Evolutionary conservation across 2,329 filamentous ascomycete species (phyloP).

Genomic region (Colletotrichum sp.): DNA sequence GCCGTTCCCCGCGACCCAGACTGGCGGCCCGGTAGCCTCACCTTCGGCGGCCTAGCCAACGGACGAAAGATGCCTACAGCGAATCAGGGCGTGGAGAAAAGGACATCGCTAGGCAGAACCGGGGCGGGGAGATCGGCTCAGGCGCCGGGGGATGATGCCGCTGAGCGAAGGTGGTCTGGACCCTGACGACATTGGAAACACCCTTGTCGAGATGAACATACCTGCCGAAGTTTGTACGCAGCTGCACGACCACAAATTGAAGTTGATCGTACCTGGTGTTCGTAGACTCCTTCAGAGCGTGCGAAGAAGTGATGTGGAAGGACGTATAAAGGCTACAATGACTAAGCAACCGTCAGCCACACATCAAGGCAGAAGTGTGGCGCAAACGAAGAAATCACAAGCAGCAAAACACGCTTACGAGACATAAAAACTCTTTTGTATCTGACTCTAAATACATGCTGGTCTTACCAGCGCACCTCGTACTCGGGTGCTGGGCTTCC

Average conservation of each 20-base stretch:
- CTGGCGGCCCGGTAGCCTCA: neutral
- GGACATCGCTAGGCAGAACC: neutral
- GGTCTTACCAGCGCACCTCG: constrained; percentile 8
- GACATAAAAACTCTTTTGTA: constrained; percentile 8
- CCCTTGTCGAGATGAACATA: neutral
- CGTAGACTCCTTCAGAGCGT: neutral
- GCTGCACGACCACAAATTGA: neutral
- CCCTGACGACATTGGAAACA: neutral
- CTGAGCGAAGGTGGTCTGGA: neutral
- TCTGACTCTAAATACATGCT: constrained; percentile 9
- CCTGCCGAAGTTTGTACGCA: no score
- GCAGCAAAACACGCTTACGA: neutral
- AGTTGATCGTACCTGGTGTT: neutral
- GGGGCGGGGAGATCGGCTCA: neutral
- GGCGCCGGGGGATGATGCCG: neutral
- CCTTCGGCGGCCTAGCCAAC: neutral
- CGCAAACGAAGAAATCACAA: neutral
- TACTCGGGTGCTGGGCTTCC: neutral
- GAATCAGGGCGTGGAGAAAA: neutral
- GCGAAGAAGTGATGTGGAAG: neutral
- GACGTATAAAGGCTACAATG: neutral
- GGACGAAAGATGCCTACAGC: neutral
- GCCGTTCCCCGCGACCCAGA: neutral
- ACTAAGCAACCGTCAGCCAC: neutral
- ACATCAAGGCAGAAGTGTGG: neutral